phyloP scores from a whole-genome alignment of 2,329 filamentous ascomycete species.

The Cladosporium sphaerospermum region DNA sequence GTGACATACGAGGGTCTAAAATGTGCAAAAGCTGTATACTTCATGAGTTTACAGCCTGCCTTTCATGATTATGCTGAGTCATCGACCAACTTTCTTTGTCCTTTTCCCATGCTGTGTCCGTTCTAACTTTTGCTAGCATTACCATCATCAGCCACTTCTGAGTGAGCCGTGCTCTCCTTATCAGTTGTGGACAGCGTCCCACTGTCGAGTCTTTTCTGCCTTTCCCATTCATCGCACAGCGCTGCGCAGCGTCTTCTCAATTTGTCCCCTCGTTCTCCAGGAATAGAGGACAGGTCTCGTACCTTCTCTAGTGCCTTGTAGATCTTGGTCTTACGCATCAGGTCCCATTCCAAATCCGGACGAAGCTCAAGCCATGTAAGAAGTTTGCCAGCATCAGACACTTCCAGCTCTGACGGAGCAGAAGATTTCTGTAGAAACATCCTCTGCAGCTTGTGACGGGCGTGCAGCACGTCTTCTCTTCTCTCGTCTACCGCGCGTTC shows the following conservation, averaged over 20 bases:
- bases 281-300: neutral
- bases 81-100: neutral
- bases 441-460: neutral
- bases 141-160: neutral
- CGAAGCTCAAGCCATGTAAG: slow-evolving; percentile 1
- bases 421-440: neutral
- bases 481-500: neutral
- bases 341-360: neutral
- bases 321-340: neutral
- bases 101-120: slow-evolving; percentile 1
- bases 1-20: neutral
- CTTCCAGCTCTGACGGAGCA: neutral
- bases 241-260: neutral
- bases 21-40: neutral
- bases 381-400: neutral
- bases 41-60: neutral
- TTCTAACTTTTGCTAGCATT: slow-evolving; percentile 1
- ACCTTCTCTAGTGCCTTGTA: slow-evolving; percentile 1
- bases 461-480: neutral
- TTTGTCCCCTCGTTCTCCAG: neutral
- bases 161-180: neutral
- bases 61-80: neutral
- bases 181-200: neutral
- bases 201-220: neutral
- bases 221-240: neutral